Conservation (phyloP, 1,284 basidiomycete species). For the Cerrena zonata region DNA sequence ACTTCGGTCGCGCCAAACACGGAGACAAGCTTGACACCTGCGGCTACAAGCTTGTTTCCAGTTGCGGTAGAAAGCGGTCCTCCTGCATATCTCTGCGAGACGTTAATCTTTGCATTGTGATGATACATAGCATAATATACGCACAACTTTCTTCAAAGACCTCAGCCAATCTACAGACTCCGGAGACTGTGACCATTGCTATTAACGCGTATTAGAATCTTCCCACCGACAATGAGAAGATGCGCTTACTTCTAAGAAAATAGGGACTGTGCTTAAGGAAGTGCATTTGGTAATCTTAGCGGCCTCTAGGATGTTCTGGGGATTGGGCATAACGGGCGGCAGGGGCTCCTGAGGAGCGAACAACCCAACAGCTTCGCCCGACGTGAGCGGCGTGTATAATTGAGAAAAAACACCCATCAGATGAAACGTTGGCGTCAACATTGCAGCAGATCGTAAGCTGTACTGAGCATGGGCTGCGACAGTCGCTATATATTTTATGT, state of each 20-base stretch:
- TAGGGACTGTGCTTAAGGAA: constrained; percentile 9
- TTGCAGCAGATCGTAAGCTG: constrained; percentile 9
- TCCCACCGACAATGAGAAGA: constrained; percentile 9
- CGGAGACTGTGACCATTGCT: constrained; percentile 15
- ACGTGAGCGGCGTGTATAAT: constrained; percentile 10
- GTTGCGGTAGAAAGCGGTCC: constrained; percentile 11
- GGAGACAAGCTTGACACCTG: constrained; percentile 9
- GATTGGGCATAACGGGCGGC: constrained; percentile 9
- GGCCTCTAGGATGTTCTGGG: constrained; percentile 12
- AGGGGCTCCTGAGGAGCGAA: constrained; percentile 12
- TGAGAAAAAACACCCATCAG: constrained; percentile 10
- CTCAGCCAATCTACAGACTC: constrained; percentile 11
- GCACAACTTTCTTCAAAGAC: constrained; percentile 5
- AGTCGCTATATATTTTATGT: not conserved
- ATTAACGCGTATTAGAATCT: not conserved
- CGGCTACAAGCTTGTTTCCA: constrained; percentile 8
- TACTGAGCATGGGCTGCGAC: not conserved
- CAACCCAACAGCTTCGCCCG: constrained; percentile 6
- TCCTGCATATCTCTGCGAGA: constrained; percentile 9
- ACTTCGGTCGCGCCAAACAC: constrained; percentile 17
- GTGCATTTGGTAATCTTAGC: constrained; percentile 1
- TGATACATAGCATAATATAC: no score
- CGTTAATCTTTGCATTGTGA: not conserved
- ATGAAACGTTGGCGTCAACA: constrained; percentile 17
- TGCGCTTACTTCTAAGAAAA: constrained; percentile 2